Evolutionary conservation across 192 early-diverging fungal species (phyloP).

Genomic region (Backusella australiensis): DNA sequence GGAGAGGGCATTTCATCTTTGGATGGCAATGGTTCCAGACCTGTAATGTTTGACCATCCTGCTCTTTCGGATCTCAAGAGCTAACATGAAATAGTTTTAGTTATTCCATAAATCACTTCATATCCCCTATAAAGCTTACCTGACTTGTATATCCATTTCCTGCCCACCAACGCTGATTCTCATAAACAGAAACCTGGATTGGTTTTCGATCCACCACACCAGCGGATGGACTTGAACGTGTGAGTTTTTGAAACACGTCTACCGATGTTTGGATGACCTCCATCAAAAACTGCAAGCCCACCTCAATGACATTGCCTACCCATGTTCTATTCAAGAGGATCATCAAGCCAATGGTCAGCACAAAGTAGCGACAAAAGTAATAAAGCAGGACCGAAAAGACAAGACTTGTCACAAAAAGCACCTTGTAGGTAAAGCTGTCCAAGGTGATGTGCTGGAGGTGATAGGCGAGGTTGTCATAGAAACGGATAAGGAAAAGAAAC

Average conservation of each 20-base stretch:
- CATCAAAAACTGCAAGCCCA: neutral
- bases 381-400: slow-evolving; percentile 35
- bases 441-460: slow-evolving; percentile 41
- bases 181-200: slow-evolving; percentile 29
- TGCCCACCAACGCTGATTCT: slow-evolving; percentile 38
- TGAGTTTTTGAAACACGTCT: slow-evolving; percentile 11
- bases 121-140: slow-evolving; percentile 8
- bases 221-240: neutral
- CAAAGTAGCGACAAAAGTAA: slow-evolving; percentile 6
- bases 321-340: slow-evolving; percentile 61
- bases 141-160: slow-evolving; percentile 25
- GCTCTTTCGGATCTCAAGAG: slow-evolving; percentile 26
- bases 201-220: neutral
- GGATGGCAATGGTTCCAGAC: slow-evolving; percentile 20
- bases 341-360: slow-evolving; percentile 34
- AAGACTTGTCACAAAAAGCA: slow-evolving; percentile 27
- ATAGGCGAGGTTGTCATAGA: slow-evolving; percentile 43
- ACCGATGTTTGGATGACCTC: slow-evolving; percentile 20
- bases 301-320: slow-evolving; percentile 29
- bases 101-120: too few relatives aligned
- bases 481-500: slow-evolving; percentile 1
- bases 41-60: slow-evolving; percentile 36
- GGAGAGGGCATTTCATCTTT: slow-evolving; percentile 32
- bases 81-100: neutral
- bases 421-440: slow-evolving; percentile 5